Conservation (phyloP, 345 rosid genomes). For the Bruguiera parviflora region DNA sequence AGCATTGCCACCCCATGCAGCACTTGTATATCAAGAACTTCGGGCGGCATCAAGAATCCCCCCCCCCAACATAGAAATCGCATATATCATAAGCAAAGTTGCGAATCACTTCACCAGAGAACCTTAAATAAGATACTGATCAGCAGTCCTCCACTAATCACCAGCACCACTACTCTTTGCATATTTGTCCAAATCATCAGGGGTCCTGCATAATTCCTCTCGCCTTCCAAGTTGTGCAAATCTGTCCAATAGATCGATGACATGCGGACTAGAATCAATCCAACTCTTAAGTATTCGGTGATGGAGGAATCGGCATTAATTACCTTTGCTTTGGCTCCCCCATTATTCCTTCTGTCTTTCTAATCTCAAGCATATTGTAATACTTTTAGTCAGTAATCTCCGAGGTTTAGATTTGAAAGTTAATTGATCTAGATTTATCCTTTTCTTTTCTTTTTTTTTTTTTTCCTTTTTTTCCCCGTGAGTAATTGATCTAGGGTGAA, state of each 20-base stretch:
- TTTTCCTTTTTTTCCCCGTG: no score
- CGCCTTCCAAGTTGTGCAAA: not conserved
- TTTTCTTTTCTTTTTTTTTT: no score
- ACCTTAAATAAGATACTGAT: not conserved
- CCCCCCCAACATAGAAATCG: no score
- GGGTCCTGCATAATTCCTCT: not conserved
- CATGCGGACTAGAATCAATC: slow-evolving; percentile 5
- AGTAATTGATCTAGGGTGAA: no score
- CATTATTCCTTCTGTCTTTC: not conserved
- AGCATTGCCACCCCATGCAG: not conserved
- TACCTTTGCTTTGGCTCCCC: no score
- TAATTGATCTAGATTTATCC: no score
- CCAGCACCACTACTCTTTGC: slow-evolving; percentile 4
- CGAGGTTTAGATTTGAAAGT: no score
- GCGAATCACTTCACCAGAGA: not conserved
- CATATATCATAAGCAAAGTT: no score
- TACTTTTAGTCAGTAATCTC: no score
- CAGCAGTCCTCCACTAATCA: no score
- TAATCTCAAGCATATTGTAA: no score
- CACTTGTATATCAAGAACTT: not conserved
- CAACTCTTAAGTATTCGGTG: not conserved
- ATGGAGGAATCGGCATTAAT: not conserved
- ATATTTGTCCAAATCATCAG: not conserved
- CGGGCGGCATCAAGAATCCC: no score
- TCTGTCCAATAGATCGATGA: not conserved